phyloP scores from a whole-genome alignment of 495 filamentous ascomycete species.

The Penicillium roqueforti region DNA sequence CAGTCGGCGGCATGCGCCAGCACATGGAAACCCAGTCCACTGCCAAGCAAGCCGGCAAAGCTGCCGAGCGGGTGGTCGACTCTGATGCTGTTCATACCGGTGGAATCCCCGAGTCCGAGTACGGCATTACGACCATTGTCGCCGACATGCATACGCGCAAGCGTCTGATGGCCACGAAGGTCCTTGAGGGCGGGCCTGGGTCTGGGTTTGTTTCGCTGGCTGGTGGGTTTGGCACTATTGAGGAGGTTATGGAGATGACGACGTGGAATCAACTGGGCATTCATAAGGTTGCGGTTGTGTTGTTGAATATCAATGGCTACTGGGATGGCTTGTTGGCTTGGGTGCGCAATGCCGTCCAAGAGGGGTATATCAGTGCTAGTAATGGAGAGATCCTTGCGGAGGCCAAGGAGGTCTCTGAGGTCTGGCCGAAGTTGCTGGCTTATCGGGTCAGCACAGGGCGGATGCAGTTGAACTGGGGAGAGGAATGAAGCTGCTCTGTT shows the following conservation, averaged over 20 bases:
- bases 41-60: conserved; percentile 27
- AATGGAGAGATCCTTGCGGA: conserved; percentile 75
- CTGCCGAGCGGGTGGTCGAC: conserved; percentile 34
- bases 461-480: conserved; percentile 77
- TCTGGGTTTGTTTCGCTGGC: conserved; percentile 86
- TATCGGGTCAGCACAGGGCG: conserved; percentile 72
- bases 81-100: conserved; percentile 26
- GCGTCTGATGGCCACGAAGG: conserved; percentile 82
- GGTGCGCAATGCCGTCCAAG: conserved; percentile 71
- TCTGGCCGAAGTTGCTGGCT: conserved; percentile 61
- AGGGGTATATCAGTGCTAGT: conserved; percentile 66
- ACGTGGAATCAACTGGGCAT: conserved; percentile 99
- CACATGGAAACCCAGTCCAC: conserved; percentile 11
- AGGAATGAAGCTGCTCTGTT: conserved; percentile 44
- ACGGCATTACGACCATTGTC: conserved; percentile 81
- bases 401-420: conserved; percentile 66
- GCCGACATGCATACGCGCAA: conserved; percentile 95
- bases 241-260: conserved; percentile 93
- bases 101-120: conserved; percentile 63
- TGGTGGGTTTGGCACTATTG: conserved; percentile 91
- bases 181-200: conserved; percentile 73
- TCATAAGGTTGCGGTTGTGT: conserved; percentile 71
- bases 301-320: conserved; percentile 85
- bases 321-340: conserved; percentile 82
- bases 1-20: conserved; percentile 48